Base-by-base conservation (phyloP, 441 rosid genomes). In the Syzygium syzygioides region DNA sequence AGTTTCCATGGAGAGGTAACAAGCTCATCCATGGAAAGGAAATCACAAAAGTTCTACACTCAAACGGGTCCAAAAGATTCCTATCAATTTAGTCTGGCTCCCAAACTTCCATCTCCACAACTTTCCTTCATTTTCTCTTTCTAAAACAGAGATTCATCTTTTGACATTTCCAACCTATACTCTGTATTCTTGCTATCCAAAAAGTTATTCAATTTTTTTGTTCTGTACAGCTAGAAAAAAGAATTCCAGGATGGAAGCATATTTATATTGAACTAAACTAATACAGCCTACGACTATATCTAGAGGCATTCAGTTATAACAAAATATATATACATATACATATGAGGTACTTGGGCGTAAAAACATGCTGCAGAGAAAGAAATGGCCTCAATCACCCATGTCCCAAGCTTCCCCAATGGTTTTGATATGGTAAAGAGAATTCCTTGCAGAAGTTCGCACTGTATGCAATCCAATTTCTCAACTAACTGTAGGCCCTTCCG, bases 401-500 rank as follows among this genome's bases (percentile, higher is more conserved):
- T 89, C 86, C 98, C 98, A 92, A 95, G 87, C 92, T 94, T 94
- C 87, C 93, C 96, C 89, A 97, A 41, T 87, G 99, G 99, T 90
- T 95, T 96, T 90, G 99, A 95, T 90, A 93, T 64, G 59, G 92
- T 89, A 89, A 92, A 93, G 91, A 98, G 95, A 89, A 96, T 91
- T 89, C 93, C 92, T 91, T 85, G 94, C 90, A 98, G 94, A 92
- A 97, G 94, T 91, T 91, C 91, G 88, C 99, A 98, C 92, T 97
- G 99, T 90, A 98, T 55, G 93, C 95, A 98, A 91, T 98, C 99
- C 94, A 98, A 92, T 91, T 96, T 98, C 93, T 95, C 99, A 91
- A 94, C 99, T 92, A 96, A 91, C 76, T 96, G 88, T 62, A 96
- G 91, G 84, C 99, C 99, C 92, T 93, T 96, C 93, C 96, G 96